Percentiles rank a stretch among this genome's conserved stretches.
These are phyloP conservation scores for Apocynum venetum DNA, from an alignment of 257 asterid genomes.

Conservation along the genomic window DNA sequence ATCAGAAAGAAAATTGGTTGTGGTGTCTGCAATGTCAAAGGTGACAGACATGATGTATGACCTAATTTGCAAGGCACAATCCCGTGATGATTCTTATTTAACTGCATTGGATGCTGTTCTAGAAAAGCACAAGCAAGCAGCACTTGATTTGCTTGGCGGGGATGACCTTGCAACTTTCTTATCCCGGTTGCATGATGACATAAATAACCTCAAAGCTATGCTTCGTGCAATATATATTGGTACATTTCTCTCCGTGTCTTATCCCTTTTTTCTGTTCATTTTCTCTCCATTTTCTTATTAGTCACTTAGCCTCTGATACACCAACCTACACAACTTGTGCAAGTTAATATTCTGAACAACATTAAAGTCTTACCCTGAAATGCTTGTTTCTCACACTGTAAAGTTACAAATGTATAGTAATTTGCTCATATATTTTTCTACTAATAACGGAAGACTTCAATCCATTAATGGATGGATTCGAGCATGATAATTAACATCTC, in stretches of 20 bases:
- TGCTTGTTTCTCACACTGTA: neutral
- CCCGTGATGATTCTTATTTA: conserved; percentile 66
- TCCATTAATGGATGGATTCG: too few relatives aligned
- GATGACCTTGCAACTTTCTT: conserved; percentile 63
- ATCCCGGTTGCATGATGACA: conserved; percentile 60
- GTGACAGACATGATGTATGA: conserved; percentile 98
- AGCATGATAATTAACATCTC: too few relatives aligned
- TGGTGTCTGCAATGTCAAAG: conserved; percentile 97
- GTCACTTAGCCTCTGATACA: too few relatives aligned
- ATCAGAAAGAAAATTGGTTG: conserved; percentile 75
- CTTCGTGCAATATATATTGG: conserved; percentile 90
- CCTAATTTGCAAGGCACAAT: conserved; percentile 77
- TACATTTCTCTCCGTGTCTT: conserved; percentile 23
- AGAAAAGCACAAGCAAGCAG: conserved; percentile 79
- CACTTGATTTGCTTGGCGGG: conserved; percentile 73
- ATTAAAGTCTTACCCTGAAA: too few relatives aligned
- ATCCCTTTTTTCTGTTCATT: neutral
- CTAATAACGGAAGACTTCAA: too few relatives aligned
- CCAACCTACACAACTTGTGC: too few relatives aligned
- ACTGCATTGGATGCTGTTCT: conserved; percentile 66
- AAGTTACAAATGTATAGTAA: neutral
- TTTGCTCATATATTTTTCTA: too few relatives aligned
- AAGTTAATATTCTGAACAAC: too few relatives aligned
- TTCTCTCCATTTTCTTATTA: neutral
- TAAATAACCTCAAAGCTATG: conserved; percentile 86